Base-by-base conservation (phyloP, 2,329 filamentous ascomycete species). In the Colletotrichum orchidophilum region DNA sequence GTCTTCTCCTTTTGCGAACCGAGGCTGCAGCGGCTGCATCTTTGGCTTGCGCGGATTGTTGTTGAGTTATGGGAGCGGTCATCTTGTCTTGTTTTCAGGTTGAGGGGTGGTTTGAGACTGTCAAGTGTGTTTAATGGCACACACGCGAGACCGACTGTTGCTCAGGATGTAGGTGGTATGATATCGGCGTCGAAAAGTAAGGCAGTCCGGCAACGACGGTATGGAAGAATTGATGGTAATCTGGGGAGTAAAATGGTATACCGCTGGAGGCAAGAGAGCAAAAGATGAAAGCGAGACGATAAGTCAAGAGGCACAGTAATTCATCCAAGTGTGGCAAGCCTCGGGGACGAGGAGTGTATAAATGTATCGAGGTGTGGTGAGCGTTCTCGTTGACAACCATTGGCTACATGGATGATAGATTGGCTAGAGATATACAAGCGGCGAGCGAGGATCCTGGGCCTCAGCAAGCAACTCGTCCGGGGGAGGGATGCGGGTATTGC, bases 1-100 rank as follows among this genome's bases (percentile, higher is more conserved):
- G 91, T 88, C 95, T 93, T 85, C 95, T 92, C 79, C 95, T 91
- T 86, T 97, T 90, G 78, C 87, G 85, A 63, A 86, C 83, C 63
- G 85, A 85, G 70, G 86, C 83, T 54, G 83, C 80, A 70, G 86
- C 83, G 54, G 84, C 80, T 18, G 69, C 63, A 76, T 88, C 86
- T 77, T 88, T 89, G 77, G 82, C 82, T 78, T 81, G 83, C 75
- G 74, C 61, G 79, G 71, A 57, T 31, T 71, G 69, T 67, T 73
- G 72, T 65, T 71, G 66, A 29, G 63, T 73, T 54, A 66, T 62
- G 26, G 73, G 66, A 62, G 71, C 71, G n/a, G 73, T 74, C 73
- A 74, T 74, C 33, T 26, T 71, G 46, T 55, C 27, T 50, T 24
- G n/a, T 42, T 33, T 35, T 49, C 24, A 58, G 46, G 53, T 52